Conservation (phyloP, 306 rosid genomes). For the Castanospermum australe region DNA sequence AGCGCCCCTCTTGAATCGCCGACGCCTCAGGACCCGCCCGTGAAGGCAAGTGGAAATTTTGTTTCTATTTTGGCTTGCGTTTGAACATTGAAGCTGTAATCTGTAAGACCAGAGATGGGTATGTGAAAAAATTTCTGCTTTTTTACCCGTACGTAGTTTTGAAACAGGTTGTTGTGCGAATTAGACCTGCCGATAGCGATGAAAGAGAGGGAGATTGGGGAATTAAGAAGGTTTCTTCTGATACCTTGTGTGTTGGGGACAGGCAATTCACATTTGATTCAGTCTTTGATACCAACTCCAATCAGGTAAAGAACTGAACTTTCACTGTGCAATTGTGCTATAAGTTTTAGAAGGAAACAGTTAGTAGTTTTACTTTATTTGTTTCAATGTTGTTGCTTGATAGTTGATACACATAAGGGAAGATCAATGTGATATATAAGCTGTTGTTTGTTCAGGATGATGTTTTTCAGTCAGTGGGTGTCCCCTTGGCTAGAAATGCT, state of each 20-base stretch:
- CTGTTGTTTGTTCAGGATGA: slow-evolving; percentile 66
- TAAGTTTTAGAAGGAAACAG: neutral
- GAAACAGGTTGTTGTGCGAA: slow-evolving; percentile 76
- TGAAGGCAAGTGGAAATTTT: slow-evolving; percentile 44
- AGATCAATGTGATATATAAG: slow-evolving; percentile 17
- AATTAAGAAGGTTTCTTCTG: slow-evolving; percentile 61
- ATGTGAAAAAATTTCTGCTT: neutral
- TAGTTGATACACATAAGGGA: neutral
- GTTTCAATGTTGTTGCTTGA: neutral
- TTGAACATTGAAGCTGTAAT: neutral
- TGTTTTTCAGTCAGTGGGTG: slow-evolving; percentile 68
- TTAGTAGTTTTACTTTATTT: neutral
- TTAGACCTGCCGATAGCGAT: slow-evolving; percentile 54
- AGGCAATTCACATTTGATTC: slow-evolving; percentile 61
- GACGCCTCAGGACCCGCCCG: slow-evolving; percentile 24
- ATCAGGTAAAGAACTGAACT: slow-evolving; percentile 58
- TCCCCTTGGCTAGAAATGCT: slow-evolving; percentile 77
- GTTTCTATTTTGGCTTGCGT: neutral
- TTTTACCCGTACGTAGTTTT: neutral
- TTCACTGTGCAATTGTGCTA: neutral
- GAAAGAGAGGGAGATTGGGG: slow-evolving; percentile 42
- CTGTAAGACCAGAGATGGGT: neutral
- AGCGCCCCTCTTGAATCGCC: slow-evolving; percentile 7
- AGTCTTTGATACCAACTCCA: slow-evolving; percentile 60
- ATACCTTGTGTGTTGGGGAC: slow-evolving; percentile 51